Conservation (phyloP, 169 alveolate genomes). For the Prorocentrum cordatum region DNA sequence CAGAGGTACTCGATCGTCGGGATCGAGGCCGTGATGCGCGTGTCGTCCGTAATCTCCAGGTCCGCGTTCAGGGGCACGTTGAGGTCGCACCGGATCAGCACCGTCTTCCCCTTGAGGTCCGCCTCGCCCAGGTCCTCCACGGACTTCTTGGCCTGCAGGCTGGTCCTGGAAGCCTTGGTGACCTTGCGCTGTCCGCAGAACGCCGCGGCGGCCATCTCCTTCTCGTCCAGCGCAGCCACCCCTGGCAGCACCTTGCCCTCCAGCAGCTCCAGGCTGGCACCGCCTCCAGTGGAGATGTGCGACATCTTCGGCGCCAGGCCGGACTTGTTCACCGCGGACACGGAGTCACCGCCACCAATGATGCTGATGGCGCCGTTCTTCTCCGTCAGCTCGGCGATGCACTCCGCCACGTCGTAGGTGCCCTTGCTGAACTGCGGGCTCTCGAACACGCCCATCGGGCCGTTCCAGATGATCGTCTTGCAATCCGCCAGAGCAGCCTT, state of each 20-base stretch:
- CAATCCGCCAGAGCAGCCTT: constrained; percentile 29
- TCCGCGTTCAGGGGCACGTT: constrained; percentile 89
- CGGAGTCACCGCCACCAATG: constrained; percentile 90
- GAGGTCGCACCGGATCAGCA: constrained; percentile 90
- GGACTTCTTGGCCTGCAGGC: too few species aligned
- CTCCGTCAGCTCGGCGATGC: constrained; percentile 85
- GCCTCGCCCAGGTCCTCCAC: constrained; percentile 79
- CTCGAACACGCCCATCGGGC: constrained; percentile 75
- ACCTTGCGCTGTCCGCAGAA: too few species aligned
- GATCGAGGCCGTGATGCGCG: constrained; percentile 89
- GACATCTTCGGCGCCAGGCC: too few species aligned
- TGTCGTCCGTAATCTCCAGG: constrained; percentile 84
- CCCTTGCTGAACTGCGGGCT: constrained; percentile 71
- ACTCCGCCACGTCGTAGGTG: neutral
- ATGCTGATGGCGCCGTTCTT: constrained; percentile 88
- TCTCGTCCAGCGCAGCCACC: constrained; percentile 82
- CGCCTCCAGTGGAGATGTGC: constrained; percentile 98
- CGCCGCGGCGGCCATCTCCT: too few species aligned
- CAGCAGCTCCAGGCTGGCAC: constrained; percentile 92
- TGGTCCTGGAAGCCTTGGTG: too few species aligned
- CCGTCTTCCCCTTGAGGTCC: too few species aligned
- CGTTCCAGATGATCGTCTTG: constrained; percentile 74
- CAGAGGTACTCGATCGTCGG: too few species aligned
- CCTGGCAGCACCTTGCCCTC: constrained; percentile 89
- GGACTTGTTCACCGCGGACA: too few species aligned